A percentile compares a stretch with the other conserved stretches of the same genome.
Conservation (phyloP, 805 yeast species). For the Dipodascopsis uninucleata region DNA sequence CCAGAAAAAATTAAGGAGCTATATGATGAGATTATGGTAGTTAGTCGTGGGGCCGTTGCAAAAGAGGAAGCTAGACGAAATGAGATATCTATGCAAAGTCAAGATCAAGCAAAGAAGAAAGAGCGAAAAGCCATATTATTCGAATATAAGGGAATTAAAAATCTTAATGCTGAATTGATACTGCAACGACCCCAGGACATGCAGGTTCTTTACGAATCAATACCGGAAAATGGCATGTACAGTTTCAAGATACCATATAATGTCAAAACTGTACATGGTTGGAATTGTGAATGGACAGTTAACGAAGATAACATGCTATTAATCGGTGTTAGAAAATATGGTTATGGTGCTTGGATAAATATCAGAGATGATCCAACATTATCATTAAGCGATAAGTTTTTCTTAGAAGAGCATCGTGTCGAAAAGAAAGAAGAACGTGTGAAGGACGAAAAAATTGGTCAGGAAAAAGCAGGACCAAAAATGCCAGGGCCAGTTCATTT, state of each 20-base stretch:
- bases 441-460: constrained; percentile 39
- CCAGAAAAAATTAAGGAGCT: constrained; percentile 73
- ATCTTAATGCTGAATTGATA: constrained; percentile 84
- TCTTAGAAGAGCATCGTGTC: constrained; percentile 49
- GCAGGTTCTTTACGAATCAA: constrained; percentile 55
- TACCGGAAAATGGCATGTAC: constrained; percentile 51
- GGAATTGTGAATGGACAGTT: constrained; percentile 84
- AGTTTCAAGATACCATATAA: constrained; percentile 54
- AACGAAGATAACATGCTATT: constrained; percentile 83
- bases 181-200: constrained; percentile 82
- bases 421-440: constrained; percentile 39
- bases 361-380: constrained; percentile 93
- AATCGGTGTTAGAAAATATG: constrained; percentile 86
- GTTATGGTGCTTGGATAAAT: constrained; percentile 92
- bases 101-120: constrained; percentile 50
- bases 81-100: constrained; percentile 34
- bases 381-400: constrained; percentile 80
- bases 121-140: constrained; percentile 88
- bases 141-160: constrained; percentile 82
- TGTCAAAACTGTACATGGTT: constrained; percentile 80
- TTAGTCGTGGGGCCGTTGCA: constrained; percentile 57
- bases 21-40: constrained; percentile 65
- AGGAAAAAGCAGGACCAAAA: constrained; percentile 49
- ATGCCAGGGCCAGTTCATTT: constrained; percentile 92
- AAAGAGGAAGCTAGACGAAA: constrained; percentile 64